phyloP scores from a whole-genome alignment of 2,329 filamentous ascomycete species.

The Nakataea oryzae region DNA sequence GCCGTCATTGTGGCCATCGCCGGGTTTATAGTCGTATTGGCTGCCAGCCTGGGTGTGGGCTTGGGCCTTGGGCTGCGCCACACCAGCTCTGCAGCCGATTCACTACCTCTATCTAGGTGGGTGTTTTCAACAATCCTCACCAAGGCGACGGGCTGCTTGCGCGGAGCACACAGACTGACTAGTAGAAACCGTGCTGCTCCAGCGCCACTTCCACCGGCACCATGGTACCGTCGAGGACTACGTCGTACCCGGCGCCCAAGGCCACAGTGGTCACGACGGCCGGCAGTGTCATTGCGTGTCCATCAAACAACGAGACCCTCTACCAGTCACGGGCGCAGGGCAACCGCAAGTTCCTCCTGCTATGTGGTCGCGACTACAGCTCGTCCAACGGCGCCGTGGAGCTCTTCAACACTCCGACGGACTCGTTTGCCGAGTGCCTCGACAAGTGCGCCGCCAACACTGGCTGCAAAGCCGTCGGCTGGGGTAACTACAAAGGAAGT shows the following conservation, averaged over 20 bases:
- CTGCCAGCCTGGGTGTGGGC: constrained; percentile 19
- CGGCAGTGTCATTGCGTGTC: constrained; percentile 14
- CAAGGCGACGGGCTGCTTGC: neutral
- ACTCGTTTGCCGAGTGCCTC: constrained; percentile 20
- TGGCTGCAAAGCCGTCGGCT: constrained; percentile 21
- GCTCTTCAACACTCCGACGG: constrained; percentile 12
- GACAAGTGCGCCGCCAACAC: constrained; percentile 16
- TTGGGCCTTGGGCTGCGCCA: constrained; percentile 18
- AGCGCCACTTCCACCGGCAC: neutral
- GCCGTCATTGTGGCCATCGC: constrained; percentile 18
- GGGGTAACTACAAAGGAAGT: constrained; percentile 18
- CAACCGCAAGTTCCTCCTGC: constrained; percentile 16
- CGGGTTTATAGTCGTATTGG: constrained; percentile 17
- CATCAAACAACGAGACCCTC: constrained; percentile 21
- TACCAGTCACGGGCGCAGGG: constrained; percentile 10
- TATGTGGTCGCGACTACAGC: constrained; percentile 24
- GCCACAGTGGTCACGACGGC: constrained; percentile 5
- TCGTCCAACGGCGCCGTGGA: constrained; percentile 16
- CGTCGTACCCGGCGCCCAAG: constrained; percentile 6
- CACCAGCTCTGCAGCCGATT: neutral
- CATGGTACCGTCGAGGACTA: constrained; percentile 3
- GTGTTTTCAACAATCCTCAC: neutral
- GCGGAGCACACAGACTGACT: neutral
- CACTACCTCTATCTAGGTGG: neutral
- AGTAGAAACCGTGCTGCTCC: neutral